phyloP scores from a whole-genome alignment of 2,329 filamentous ascomycete species.

The Epichloe baconii region DNA sequence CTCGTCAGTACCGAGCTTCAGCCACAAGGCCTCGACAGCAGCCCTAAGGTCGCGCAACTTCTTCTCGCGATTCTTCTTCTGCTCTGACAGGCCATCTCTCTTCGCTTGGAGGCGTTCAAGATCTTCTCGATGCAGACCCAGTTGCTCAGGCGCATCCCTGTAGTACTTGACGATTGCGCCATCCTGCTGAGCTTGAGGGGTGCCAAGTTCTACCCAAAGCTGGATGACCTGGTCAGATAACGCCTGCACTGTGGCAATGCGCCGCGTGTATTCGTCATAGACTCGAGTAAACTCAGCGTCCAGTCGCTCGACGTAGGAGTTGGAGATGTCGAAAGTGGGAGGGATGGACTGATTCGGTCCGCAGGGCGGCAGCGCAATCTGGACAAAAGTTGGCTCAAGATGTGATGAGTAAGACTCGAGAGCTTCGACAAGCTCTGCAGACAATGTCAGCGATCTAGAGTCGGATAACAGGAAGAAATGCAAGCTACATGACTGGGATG shows the following conservation, averaged over 20 bases:
- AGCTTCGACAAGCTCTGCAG: constrained; percentile 76
- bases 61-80: constrained; percentile 77
- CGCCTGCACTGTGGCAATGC: constrained; percentile 61
- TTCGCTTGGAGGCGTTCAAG: constrained; percentile 56
- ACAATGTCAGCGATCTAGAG: background rate
- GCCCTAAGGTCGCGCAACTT: constrained; percentile 59
- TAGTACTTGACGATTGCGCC: constrained; percentile 76
- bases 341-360: constrained; percentile 63
- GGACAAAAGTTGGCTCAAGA: constrained; percentile 78
- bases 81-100: constrained; percentile 72
- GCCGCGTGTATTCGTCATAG: constrained; percentile 89
- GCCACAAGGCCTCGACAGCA: constrained; percentile 80
- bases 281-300: constrained; percentile 88
- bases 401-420: constrained; percentile 94
- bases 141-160: constrained; percentile 80
- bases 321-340: constrained; percentile 82
- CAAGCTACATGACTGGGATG: too few species aligned
- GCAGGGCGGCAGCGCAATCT: constrained; percentile 73
- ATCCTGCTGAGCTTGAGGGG: constrained; percentile 86
- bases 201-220: constrained; percentile 91
- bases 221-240: constrained; percentile 78
- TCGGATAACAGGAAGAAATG: background rate
- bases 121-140: constrained; percentile 84
- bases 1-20: constrained; percentile 72
- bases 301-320: constrained; percentile 71